phyloP scores from a whole-genome alignment of 1,284 basidiomycete species.

The Leccinum solheimii region DNA sequence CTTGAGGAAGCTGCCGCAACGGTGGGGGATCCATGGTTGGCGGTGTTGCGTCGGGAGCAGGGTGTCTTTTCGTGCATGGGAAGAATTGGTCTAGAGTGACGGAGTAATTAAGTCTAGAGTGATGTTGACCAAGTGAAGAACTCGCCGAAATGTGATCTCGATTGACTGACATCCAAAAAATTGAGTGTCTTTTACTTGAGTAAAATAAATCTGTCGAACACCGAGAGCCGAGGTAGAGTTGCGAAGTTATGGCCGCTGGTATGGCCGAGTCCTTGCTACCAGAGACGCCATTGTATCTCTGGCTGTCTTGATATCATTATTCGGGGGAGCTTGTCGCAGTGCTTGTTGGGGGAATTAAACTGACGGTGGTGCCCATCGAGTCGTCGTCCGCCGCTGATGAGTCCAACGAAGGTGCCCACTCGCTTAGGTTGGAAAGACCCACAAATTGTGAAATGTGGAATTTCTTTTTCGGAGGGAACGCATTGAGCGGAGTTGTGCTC shows the following conservation, averaged over 20 bases:
- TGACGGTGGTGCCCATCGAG: not conserved
- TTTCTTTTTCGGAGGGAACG: slow-evolving; percentile 12
- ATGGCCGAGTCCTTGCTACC: not conserved
- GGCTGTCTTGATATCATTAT: not conserved
- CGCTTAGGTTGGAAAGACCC: not conserved
- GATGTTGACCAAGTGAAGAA: not conserved
- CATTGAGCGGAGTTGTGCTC: slow-evolving; percentile 25
- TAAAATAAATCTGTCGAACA: not conserved
- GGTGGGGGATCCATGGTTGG: not conserved
- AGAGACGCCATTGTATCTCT: not conserved
- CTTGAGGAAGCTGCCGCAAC: not conserved
- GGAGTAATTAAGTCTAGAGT: not conserved
- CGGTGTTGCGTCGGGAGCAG: not conserved
- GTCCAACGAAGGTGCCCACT: not conserved
- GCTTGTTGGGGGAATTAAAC: not conserved
- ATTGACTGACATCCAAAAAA: not conserved
- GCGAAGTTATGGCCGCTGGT: not conserved
- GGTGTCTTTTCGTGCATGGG: not conserved
- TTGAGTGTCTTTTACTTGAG: not conserved
- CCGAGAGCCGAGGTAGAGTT: not conserved
- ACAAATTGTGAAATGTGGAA: slow-evolving; percentile 17
- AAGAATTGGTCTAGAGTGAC: not conserved
- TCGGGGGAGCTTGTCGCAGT: too few relatives aligned
- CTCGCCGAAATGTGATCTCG: not conserved
- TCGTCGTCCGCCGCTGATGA: not conserved